Conservation (phyloP, 2,329 filamentous ascomycete species). For the Arthrobotrys conoides region DNA sequence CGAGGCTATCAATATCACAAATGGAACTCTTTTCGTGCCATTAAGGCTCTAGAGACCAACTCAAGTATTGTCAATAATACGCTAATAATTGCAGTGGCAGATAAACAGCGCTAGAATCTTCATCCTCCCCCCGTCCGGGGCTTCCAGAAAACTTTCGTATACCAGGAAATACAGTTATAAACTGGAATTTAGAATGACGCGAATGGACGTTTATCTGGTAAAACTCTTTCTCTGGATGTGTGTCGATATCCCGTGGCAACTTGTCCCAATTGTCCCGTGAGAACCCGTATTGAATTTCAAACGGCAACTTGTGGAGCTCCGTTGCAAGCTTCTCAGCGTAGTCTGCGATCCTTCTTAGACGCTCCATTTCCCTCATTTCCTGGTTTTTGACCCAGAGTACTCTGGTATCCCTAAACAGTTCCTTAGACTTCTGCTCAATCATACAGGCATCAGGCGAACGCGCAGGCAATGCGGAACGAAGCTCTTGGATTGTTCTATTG, state of each 20-base stretch:
- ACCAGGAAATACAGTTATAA: conserved; percentile 28
- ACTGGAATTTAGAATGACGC: conserved; percentile 10
- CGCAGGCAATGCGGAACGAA: not conserved
- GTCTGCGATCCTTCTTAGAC: conserved; percentile 10
- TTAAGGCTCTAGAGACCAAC: not conserved
- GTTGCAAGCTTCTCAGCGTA: conserved; percentile 2
- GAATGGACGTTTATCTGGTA: conserved; percentile 14
- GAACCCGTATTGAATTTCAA: conserved; percentile 16
- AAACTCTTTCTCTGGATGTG: conserved; percentile 21
- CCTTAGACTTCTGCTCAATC: not conserved
- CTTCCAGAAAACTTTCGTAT: not conserved
- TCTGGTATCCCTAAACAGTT: conserved; percentile 32
- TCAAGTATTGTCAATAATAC: not conserved
- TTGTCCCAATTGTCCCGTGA: conserved; percentile 8
- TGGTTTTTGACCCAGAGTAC: conserved; percentile 15
- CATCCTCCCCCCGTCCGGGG: not conserved
- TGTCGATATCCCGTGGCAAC: conserved; percentile 17
- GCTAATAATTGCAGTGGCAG: conserved; percentile 23
- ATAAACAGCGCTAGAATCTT: conserved; percentile 2
- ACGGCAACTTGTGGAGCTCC: conserved; percentile 24
- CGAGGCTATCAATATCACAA: not conserved
- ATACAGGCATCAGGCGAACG: not conserved
- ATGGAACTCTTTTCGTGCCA: conserved; percentile 3
- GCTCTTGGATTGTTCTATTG: conserved; percentile 7
- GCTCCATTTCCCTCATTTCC: not conserved